phyloP scores from a whole-genome alignment of 1,284 basidiomycete genomes.

The Fomitiporia mediterranea region DNA sequence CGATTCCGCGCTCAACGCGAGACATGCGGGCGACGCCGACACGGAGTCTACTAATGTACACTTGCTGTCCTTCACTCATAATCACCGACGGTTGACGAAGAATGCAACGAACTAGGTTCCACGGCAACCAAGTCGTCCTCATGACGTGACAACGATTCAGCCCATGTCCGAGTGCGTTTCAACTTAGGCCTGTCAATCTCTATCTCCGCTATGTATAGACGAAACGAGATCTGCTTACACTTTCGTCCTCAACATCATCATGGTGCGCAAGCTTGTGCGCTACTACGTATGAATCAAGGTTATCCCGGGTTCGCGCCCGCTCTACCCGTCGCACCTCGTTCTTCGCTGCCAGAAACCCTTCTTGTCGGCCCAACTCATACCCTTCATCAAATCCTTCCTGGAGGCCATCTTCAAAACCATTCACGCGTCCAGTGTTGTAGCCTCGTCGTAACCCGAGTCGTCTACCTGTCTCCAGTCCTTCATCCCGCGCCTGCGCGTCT shows the following conservation, averaged over 20 bases:
- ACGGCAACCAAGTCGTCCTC: conserved; percentile 10
- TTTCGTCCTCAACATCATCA: conserved; percentile 32
- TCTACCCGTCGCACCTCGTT: conserved; percentile 43
- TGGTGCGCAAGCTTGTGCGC: conserved; percentile 40
- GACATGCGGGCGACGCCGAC: not conserved
- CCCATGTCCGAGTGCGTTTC: conserved; percentile 21
- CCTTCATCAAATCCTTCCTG: conserved; percentile 36
- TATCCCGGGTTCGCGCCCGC: conserved; percentile 38
- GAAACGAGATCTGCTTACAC: conserved; percentile 29
- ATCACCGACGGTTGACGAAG: conserved; percentile 8
- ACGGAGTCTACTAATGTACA: too few species aligned
- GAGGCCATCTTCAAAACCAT: conserved; percentile 40
- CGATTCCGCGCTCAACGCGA: not conserved
- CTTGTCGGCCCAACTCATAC: conserved; percentile 33
- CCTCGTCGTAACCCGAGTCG: conserved; percentile 35
- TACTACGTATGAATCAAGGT: conserved; percentile 36
- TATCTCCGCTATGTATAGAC: conserved; percentile 22
- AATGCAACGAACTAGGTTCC: conserved; percentile 11
- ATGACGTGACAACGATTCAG: conserved; percentile 17
- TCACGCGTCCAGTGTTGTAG: conserved; percentile 38
- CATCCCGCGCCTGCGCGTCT: conserved; percentile 44
- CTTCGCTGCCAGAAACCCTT: conserved; percentile 45
- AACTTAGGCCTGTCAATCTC: conserved; percentile 9
- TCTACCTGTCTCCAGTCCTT: conserved; percentile 40
- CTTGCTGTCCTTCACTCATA: too few species aligned